These are phyloP conservation scores for Trifolium dubium DNA, from an alignment of 306 rosid species.

Conservation along the genomic window DNA sequence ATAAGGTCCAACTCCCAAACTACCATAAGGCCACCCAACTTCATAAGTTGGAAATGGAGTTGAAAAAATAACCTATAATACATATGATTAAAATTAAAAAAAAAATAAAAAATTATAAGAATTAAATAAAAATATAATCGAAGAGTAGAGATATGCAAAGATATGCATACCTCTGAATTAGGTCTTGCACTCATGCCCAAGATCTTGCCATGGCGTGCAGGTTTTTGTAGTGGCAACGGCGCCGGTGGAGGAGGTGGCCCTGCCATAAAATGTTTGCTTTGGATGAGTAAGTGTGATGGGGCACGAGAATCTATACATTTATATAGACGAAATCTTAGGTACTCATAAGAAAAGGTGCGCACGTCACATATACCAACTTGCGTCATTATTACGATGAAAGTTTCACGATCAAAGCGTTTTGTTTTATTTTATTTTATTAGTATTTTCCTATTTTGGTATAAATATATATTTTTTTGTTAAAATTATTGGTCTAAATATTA, in stretches of 20 bases:
- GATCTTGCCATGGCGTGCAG: background rate
- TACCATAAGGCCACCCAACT: background rate
- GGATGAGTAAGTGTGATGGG: too few species aligned
- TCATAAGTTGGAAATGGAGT: background rate
- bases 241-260: background rate
- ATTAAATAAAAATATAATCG: too few species aligned
- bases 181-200: background rate
- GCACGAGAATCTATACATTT: background rate
- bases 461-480: too few species aligned
- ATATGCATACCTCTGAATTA: background rate
- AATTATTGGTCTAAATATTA: too few species aligned
- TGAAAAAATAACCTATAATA: background rate
- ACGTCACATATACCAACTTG: too few species aligned
- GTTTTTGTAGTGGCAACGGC: background rate
- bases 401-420: too few species aligned
- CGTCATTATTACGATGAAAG: too few species aligned
- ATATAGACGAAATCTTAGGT: background rate
- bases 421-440: too few species aligned
- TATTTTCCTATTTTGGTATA: too few species aligned
- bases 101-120: background rate
- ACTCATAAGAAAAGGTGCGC: background rate
- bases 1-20: background rate
- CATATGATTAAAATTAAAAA: background rate
- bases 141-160: background rate
- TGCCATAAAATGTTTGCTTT: background rate